Base-by-base conservation (phyloP, 164 flowering plant genomes). In the Vitis rupestris region DNA sequence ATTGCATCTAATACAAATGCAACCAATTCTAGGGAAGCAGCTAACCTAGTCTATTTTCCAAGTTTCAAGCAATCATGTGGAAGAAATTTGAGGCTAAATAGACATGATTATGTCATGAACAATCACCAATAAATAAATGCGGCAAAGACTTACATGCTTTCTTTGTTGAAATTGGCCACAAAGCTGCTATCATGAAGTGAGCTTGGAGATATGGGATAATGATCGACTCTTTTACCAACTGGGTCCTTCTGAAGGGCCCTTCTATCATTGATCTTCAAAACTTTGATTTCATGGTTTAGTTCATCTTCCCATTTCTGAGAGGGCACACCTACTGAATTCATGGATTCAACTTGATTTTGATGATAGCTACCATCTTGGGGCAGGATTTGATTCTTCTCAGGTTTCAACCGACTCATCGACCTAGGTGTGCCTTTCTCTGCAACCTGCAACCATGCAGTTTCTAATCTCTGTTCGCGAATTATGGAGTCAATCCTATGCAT, bases 381-480 rank as follows among this genome's bases (percentile, higher is more conserved):
- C 63, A 90, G 61, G 19, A 96, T 85, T 81, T 93, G 98, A 78
- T 93, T 93, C 82, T 82, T 89, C 78, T 91, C 99, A 16, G 94
- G 93, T 82, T 80, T 92, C 69, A 81, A 66, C 48, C 84, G 82
- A 71, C 74, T 81, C 74, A 82, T 37, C 30, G 93, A 85, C 19
- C 82, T 86, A 58, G 92, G 87, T 9, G 92, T 82, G 19, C 93
- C 91, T 77, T 87, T 89, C 75, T 96, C 99, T 50, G 77, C 83
- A 66, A 89, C 85, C 75, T 93, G 98, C 70, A 96, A 72, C 98
- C 98, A 93, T 29, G 97, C 98, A 61, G 90, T 88, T 79, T 93
- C 98, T 63, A 93, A 66, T 72, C 91, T 87, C 78, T 93, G 94
- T 75, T 89, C 98, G 66, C 83, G 88, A 47, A 92, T 89, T 23